A percentile compares a stretch with the other conserved stretches of the same genome.
Evolutionary conservation across 352 stramenopile species (phyloP).

Genomic region (Phytophthora pseudosyringae): DNA sequence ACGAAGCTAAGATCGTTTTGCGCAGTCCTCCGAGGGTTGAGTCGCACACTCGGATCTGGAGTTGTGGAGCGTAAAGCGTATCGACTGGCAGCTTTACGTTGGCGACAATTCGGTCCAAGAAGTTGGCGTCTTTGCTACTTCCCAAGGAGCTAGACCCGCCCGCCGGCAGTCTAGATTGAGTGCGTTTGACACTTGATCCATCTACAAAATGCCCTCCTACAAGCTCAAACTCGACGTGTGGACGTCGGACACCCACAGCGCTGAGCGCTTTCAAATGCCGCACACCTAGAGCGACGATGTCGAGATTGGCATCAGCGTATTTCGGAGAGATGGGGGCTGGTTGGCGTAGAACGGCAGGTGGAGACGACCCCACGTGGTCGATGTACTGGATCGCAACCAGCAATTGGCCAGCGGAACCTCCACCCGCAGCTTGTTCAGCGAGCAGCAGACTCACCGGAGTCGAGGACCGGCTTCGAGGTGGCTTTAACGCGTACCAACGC

Average conservation of each 20-base stretch:
- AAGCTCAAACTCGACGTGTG: constrained; percentile 75
- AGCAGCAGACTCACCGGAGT: constrained; percentile 26
- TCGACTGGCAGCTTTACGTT: constrained; percentile 64
- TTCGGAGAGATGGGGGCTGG: constrained; percentile 51
- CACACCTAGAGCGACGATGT: constrained; percentile 75
- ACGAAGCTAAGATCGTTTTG: constrained; percentile 60
- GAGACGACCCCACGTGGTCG: constrained; percentile 45
- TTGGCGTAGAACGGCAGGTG: constrained; percentile 35
- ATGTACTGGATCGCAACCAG: constrained; percentile 75
- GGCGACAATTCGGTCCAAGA: constrained; percentile 66
- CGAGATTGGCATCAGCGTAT: constrained; percentile 59
- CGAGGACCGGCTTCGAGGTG: constrained; percentile 20
- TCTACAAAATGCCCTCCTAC: constrained; percentile 59
- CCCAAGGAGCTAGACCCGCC: constrained; percentile 16
- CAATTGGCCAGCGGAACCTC: constrained; percentile 41
- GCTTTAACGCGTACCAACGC: constrained; percentile 53
- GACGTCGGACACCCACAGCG: constrained; percentile 60
- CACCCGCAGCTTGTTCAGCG: constrained; percentile 21
- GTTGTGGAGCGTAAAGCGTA: constrained; percentile 62
- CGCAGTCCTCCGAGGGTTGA: constrained; percentile 60
- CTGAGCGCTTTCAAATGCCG: constrained; percentile 66
- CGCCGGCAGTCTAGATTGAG: constrained; percentile 36
- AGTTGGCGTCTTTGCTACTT: constrained; percentile 72
- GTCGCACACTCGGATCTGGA: constrained; percentile 69
- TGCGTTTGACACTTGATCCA: constrained; percentile 48